These are phyloP conservation scores for Septoria petroselini DNA, from an alignment of 2,329 filamentous ascomycete species.

Conservation along the genomic window DNA sequence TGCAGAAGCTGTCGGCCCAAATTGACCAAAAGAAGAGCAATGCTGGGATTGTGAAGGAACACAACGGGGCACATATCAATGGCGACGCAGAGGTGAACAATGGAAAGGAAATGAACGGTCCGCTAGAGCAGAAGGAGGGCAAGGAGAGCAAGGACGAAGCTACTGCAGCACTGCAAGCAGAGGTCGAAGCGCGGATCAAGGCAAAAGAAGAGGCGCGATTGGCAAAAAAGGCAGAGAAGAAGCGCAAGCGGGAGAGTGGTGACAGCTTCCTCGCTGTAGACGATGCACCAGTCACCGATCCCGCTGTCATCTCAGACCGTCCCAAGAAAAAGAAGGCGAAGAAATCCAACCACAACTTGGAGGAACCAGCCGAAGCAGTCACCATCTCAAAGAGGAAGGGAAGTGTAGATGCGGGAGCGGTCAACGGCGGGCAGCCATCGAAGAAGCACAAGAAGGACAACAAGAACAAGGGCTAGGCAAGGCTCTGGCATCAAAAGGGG, in stretches of 20 bases:
- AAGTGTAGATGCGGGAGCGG: slow-evolving; percentile 1
- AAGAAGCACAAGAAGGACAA: slow-evolving; percentile 21
- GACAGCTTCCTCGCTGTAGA: slow-evolving; percentile 27
- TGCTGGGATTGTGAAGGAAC: background rate
- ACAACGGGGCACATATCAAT: background rate
- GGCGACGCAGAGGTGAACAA: background rate
- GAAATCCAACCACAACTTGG: slow-evolving; percentile 55
- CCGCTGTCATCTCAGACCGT: slow-evolving; percentile 57
- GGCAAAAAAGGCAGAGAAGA: slow-evolving; percentile 31
- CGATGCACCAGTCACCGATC: background rate
- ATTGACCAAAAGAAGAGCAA: slow-evolving; percentile 14
- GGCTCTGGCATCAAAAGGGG: slow-evolving; percentile 1
- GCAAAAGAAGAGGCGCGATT: slow-evolving; percentile 30
- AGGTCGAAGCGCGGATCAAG: slow-evolving; percentile 34
- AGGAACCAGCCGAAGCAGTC: background rate
- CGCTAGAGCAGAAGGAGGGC: background rate
- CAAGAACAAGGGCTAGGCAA: background rate
- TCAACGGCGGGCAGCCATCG: slow-evolving; percentile 13
- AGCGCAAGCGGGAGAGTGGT: slow-evolving; percentile 38
- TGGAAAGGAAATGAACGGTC: background rate
- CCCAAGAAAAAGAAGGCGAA: slow-evolving; percentile 22
- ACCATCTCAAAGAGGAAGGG: slow-evolving; percentile 2
- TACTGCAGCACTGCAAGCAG: slow-evolving; percentile 24
- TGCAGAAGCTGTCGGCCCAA: slow-evolving; percentile 7
- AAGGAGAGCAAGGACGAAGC: slow-evolving; percentile 33